phyloP scores from a whole-genome alignment of 2,329 filamentous ascomycete species.

The Penicillium aurantiogriseum region DNA sequence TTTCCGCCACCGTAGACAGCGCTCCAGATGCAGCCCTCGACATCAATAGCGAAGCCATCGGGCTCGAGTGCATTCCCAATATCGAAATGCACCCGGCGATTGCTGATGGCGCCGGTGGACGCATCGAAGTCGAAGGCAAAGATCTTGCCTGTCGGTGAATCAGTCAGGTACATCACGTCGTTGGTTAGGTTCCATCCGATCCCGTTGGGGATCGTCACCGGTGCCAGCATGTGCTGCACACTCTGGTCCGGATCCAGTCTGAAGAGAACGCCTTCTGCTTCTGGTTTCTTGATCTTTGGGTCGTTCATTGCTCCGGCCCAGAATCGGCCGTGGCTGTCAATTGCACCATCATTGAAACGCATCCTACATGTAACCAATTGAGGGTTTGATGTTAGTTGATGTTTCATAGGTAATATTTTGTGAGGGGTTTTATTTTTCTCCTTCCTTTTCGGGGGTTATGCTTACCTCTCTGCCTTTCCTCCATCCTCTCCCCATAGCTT shows the following conservation, averaged over 20 bases:
- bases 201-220: conserved; percentile 78
- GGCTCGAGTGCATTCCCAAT: conserved; percentile 65
- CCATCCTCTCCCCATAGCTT: conserved; percentile 49
- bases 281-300: conserved; percentile 58
- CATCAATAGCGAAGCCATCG: conserved; percentile 82
- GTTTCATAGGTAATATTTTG: background rate
- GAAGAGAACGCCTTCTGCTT: conserved; percentile 65
- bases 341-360: conserved; percentile 76
- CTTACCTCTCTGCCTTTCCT: conserved; percentile 49
- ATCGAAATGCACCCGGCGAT: conserved; percentile 70
- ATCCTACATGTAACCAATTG: conserved; percentile 35
- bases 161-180: conserved; percentile 77
- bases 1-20: conserved; percentile 76
- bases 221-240: conserved; percentile 59
- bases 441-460: conserved; percentile 9
- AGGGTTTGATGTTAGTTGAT: background rate
- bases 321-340: conserved; percentile 76
- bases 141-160: conserved; percentile 70
- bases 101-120: conserved; percentile 62
- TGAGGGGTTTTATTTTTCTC: background rate
- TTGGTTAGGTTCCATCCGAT: conserved; percentile 74
- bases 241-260: conserved; percentile 64
- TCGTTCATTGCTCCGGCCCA: conserved; percentile 89
- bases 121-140: conserved; percentile 71
- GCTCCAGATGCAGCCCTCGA: conserved; percentile 83